Evolutionary conservation across 192 early-diverging fungal species (phyloP).

Genomic region (Coemansia sp.): DNA sequence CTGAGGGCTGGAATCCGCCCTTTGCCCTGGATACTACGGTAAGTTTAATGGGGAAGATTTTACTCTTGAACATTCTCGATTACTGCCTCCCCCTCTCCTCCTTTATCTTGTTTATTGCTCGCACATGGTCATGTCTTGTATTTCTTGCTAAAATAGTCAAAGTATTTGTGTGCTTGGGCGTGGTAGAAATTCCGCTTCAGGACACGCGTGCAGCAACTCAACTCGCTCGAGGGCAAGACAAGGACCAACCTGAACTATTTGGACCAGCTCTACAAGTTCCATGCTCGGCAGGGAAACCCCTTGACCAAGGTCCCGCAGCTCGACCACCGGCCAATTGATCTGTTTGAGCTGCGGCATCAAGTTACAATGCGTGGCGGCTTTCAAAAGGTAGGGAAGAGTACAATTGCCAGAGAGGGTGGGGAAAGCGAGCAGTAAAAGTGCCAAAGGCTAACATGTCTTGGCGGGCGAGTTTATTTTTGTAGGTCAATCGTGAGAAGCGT

Average conservation of each 20-base stretch:
- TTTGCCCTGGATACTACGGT: conserved; percentile 79
- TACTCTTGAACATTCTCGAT: conserved; percentile 3
- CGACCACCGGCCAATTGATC: conserved; percentile 81
- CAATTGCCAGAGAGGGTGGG: no score
- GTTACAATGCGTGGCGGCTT: conserved; percentile 76
- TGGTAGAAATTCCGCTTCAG: conserved; percentile 80
- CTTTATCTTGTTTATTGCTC: not conserved
- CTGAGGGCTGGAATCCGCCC: conserved; percentile 76
- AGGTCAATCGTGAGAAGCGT: conserved; percentile 69
- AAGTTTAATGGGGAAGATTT: conserved; percentile 51
- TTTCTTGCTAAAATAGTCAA: no score
- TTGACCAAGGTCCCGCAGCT: conserved; percentile 79
- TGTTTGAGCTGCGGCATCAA: conserved; percentile 78
- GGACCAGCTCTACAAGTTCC: conserved; percentile 88
- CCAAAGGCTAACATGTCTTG: not conserved
- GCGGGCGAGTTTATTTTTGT: not conserved
- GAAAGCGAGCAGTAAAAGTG: not conserved
- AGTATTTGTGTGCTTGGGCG: not conserved
- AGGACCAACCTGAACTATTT: conserved; percentile 85
- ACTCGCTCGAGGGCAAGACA: conserved; percentile 87
- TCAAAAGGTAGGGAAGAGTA: conserved; percentile 48
- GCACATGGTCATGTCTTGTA: not conserved
- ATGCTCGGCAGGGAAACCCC: conserved; percentile 72
- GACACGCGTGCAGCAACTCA: conserved; percentile 87
- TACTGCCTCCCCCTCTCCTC: not conserved